Evolutionary conservation across 805 yeast species (phyloP).

Genomic region (Grigorovia yakushimaensis): DNA sequence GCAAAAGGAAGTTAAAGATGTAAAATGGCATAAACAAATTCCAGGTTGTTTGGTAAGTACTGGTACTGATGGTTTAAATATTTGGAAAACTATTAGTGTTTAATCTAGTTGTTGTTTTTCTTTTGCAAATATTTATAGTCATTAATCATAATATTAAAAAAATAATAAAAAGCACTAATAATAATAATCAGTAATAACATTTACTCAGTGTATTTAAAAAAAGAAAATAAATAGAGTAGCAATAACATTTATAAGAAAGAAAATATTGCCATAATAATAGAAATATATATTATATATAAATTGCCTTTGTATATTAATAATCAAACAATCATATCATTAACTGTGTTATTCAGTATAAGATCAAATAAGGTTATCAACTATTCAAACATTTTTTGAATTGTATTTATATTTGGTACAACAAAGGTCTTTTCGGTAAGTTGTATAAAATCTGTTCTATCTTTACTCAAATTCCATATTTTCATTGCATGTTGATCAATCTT

Average conservation of each 20-base stretch:
- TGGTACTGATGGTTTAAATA: slow-evolving; percentile 87
- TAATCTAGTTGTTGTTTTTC: slow-evolving; percentile 24
- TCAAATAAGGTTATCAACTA: background rate
- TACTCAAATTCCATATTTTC: slow-evolving; percentile 14
- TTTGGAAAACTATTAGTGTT: slow-evolving; percentile 96
- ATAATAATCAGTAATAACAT: background rate
- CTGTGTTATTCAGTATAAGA: background rate
- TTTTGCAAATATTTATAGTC: background rate
- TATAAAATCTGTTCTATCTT: slow-evolving; percentile 11
- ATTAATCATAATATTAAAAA: background rate
- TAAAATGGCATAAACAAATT: slow-evolving; percentile 93
- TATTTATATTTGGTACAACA: slow-evolving; percentile 19
- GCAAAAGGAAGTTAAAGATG: slow-evolving; percentile 97
- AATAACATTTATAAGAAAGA: background rate
- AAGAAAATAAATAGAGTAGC: background rate
- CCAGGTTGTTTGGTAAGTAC: slow-evolving; percentile 94
- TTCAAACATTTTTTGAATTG: slow-evolving; percentile 7
- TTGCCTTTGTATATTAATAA: background rate
- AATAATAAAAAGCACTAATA: background rate
- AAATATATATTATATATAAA: background rate
- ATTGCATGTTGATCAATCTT: slow-evolving; percentile 19
- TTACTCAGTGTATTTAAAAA: no score
- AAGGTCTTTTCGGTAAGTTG: slow-evolving; percentile 13
- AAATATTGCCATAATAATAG: background rate
- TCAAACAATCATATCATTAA: background rate